Base-by-base conservation (phyloP, 768 basidiomycete genomes). In the Termitomyces sp. region DNA sequence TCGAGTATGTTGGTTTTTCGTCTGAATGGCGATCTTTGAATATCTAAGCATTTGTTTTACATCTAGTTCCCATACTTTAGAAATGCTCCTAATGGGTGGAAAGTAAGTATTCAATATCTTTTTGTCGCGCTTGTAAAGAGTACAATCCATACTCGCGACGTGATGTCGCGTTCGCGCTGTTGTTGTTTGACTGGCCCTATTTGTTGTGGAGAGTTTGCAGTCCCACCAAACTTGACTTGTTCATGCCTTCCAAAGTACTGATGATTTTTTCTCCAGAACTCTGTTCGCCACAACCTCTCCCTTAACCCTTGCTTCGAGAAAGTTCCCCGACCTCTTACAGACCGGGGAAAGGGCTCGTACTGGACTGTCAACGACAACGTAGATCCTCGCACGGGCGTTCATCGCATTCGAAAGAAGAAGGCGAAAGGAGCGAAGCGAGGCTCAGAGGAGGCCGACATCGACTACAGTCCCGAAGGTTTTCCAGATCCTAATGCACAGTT, bases 281-380 rank as follows among this genome's bases (percentile, higher is more conserved):
- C 92, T 42, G 91, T 94, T 62, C 88, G 92, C 48, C 92, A 94
- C 72, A 94, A 94, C 66, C 82, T 94, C 26, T 94, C 92, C 6
- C 79, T 94, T 60, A 94, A 94, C 64, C 91, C 92, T 52, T 94
- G 91, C 68, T 94, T 94, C 65, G 90, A 93, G 73, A 94, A 94
- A 72, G 89, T 93, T 5, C 87, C 92, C 3, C 88, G 92, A n/a
- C 92, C 92, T 13, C 82, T 94, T 63, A 94, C 92, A 6, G 92
- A 94, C 66, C 86, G 92, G 52, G 92, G 92, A 53, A 94, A 94
- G 67, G 92, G 92, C 22, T 93, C 90, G 0, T 94, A 93, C 67
- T 94, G 92, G 92, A 93, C 91, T 0, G 92, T 94, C 61, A 92
- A 93, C 65, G 91, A 93, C 65, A 89, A 89, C 65, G 89, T 93